A percentile compares a stretch with the other conserved stretches of the same genome.
Conservation (phyloP, 495 filamentous ascomycete species). For the Letharia lupina region DNA sequence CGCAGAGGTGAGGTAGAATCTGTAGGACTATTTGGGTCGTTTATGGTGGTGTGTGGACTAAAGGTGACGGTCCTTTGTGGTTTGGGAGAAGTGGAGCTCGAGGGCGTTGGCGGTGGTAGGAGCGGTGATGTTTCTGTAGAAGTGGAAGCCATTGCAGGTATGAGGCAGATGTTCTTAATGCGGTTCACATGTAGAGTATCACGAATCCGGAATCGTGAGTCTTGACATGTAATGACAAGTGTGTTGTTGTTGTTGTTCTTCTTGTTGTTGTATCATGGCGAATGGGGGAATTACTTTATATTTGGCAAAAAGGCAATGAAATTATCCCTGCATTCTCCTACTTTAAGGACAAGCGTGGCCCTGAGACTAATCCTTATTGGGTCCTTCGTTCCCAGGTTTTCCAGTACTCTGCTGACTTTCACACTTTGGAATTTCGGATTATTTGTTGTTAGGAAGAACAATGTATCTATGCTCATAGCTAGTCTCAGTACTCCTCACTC, state of each 20-base stretch:
- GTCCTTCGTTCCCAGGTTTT: too few relatives aligned
- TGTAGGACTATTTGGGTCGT: conserved; percentile 43
- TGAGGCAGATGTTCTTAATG: not conserved
- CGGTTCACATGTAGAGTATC: not conserved
- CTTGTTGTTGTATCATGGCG: too few relatives aligned
- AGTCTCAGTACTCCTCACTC: not conserved
- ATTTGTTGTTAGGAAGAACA: not conserved
- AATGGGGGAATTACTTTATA: too few relatives aligned
- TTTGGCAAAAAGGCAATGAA: too few relatives aligned
- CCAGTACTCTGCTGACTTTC: not conserved
- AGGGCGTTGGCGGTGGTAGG: conserved; percentile 30
- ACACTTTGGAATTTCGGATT: not conserved
- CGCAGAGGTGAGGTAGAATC: conserved; percentile 38
- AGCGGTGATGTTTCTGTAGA: conserved; percentile 42
- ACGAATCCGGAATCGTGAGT: not conserved
- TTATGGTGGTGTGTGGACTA: conserved; percentile 56
- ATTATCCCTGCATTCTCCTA: too few relatives aligned
- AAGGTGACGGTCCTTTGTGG: conserved; percentile 58
- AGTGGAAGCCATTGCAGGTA: conserved; percentile 23
- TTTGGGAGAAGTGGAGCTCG: conserved; percentile 35
- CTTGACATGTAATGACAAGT: not conserved
- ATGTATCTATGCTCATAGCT: not conserved
- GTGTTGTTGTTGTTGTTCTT: not conserved
- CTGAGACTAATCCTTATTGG: too few relatives aligned
- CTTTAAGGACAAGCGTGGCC: too few relatives aligned